A percentile compares a stretch with the other conserved stretches of the same genome.
Evolutionary conservation across 768 basidiomycete species (phyloP).

Genomic region (Hygrocybe coccinea): DNA sequence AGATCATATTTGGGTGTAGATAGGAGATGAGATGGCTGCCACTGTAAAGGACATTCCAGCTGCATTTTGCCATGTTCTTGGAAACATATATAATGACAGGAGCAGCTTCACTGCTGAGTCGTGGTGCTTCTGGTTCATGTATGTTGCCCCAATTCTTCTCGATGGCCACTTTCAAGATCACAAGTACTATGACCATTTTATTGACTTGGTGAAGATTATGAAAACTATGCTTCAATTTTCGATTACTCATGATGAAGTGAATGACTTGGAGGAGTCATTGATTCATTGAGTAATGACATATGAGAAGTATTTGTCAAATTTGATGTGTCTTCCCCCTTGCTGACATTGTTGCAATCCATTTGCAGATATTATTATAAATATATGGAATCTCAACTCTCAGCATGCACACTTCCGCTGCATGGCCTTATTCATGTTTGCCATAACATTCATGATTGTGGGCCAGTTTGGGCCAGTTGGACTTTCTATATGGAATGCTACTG

Average conservation of each 20-base stretch:
- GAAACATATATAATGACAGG: constrained; percentile 23
- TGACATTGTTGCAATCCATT: too few species aligned
- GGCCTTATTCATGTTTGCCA: constrained; percentile 30
- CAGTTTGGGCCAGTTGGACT: constrained; percentile 33
- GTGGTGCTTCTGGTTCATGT: constrained; percentile 36
- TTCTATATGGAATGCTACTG: constrained; percentile 35
- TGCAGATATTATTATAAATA: constrained; percentile 33
- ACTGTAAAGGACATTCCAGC: constrained; percentile 29
- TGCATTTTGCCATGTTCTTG: constrained; percentile 25
- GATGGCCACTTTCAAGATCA: constrained; percentile 21
- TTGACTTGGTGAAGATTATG: constrained; percentile 33
- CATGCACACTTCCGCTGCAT: constrained; percentile 32
- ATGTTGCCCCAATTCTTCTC: constrained; percentile 36
- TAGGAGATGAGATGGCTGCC: constrained; percentile 30
- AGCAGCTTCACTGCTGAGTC: constrained; percentile 32
- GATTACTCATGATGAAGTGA: constrained; percentile 23
- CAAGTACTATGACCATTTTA: constrained; percentile 36
- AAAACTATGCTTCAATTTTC: constrained; percentile 31
- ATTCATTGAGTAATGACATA: constrained; percentile 34
- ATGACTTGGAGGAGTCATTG: constrained; percentile 24
- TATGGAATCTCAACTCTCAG: constrained; percentile 19
- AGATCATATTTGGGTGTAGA: constrained; percentile 27
- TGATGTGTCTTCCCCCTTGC: too few species aligned
- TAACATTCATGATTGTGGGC: constrained; percentile 28
- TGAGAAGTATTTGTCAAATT: constrained; percentile 32